These are phyloP conservation scores for Termitomyces sp. DNA, from an alignment of 768 basidiomycete species.

Conservation along the genomic window DNA sequence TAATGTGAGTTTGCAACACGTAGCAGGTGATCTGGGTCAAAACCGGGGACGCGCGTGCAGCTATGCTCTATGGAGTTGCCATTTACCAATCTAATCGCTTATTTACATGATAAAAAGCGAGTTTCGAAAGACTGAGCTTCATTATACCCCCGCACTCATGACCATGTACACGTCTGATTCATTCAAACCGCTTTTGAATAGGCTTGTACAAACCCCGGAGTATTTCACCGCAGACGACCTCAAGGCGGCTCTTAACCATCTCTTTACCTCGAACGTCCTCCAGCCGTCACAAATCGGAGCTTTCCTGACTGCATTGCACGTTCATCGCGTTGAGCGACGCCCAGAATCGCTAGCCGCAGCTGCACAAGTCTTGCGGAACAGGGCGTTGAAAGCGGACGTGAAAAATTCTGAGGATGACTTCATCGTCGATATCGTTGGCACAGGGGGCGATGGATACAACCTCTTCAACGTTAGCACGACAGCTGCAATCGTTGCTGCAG, in stretches of 20 bases:
- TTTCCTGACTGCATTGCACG: slow-evolving; percentile 82
- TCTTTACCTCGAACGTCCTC: slow-evolving; percentile 62
- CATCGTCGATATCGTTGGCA: slow-evolving; percentile 78
- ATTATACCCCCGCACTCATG: slow-evolving; percentile 5
- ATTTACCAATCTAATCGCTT: neutral
- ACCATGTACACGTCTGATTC: slow-evolving; percentile 30
- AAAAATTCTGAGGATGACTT: slow-evolving; percentile 64
- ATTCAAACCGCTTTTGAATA: slow-evolving; percentile 77
- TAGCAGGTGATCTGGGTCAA: neutral
- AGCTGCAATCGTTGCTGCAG: slow-evolving; percentile 91
- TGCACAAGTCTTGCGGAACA: slow-evolving; percentile 67
- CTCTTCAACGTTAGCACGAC: slow-evolving; percentile 97
- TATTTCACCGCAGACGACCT: slow-evolving; percentile 79
- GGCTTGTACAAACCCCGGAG: slow-evolving; percentile 77
- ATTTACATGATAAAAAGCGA: slow-evolving; percentile 6
- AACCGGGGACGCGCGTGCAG: too few relatives aligned
- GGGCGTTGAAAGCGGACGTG: slow-evolving; percentile 60
- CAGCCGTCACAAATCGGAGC: slow-evolving; percentile 80
- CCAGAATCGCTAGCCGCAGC: slow-evolving; percentile 78
- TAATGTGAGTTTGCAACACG: neutral
- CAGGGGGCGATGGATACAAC: slow-evolving; percentile 93
- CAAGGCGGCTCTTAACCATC: slow-evolving; percentile 64
- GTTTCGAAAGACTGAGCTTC: neutral
- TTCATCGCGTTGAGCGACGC: slow-evolving; percentile 71
- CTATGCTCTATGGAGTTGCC: neutral